Percentiles rank a stretch among this genome's conserved stretches.
These are phyloP conservation scores for Lentinus polychrous DNA, from an alignment of 1,284 basidiomycete species.

Conservation along the genomic window DNA sequence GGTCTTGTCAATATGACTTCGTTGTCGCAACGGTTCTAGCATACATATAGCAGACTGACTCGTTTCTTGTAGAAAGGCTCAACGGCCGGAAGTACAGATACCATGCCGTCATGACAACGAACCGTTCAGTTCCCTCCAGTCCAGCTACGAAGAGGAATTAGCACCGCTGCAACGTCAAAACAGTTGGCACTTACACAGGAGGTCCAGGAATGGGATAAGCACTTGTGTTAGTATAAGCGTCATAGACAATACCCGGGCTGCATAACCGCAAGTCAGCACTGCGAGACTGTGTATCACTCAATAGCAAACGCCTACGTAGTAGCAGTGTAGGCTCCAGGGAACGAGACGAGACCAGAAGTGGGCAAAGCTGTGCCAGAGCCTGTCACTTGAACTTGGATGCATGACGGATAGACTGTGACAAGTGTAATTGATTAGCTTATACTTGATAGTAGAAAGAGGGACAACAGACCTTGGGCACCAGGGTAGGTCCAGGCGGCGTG, in stretches of 20 bases:
- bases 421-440: slow-evolving; percentile 17
- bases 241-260: slow-evolving; percentile 22
- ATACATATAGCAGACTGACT: too few species aligned
- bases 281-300: background rate
- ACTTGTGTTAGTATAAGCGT: slow-evolving; percentile 13
- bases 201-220: slow-evolving; percentile 34
- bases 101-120: too few species aligned
- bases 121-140: too few species aligned
- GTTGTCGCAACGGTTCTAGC: too few species aligned
- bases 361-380: slow-evolving; percentile 42
- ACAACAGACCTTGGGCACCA: slow-evolving; percentile 11
- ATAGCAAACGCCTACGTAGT: slow-evolving; percentile 32
- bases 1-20: too few species aligned
- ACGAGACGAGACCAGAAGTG: slow-evolving; percentile 39
- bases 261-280: slow-evolving; percentile 15
- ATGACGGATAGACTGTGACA: slow-evolving; percentile 35
- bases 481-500: slow-evolving; percentile 28
- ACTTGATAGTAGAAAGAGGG: slow-evolving; percentile 28
- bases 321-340: slow-evolving; percentile 44
- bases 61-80: too few species aligned
- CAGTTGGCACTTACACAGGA: slow-evolving; percentile 1
- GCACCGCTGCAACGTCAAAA: too few species aligned
- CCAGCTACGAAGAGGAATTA: too few species aligned
- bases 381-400: slow-evolving; percentile 45
- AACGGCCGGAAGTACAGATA: too few species aligned